Base-by-base conservation (phyloP, 2,329 filamentous ascomycete species). In the Aspergillus fijiensis region DNA sequence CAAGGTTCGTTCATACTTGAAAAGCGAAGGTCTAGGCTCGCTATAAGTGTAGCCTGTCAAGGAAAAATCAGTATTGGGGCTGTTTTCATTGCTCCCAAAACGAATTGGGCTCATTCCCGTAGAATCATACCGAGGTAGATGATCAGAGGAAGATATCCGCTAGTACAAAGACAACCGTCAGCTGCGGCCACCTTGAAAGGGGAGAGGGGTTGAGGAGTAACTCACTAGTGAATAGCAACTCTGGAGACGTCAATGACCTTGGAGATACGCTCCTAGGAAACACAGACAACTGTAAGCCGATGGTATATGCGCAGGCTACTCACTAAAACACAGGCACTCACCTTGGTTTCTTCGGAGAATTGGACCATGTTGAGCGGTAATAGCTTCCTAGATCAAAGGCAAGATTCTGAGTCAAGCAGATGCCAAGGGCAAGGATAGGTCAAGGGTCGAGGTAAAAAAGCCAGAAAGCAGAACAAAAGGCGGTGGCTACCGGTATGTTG, bases 261-360 rank as follows among this genome's bases (percentile, higher is more conserved):
- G 74, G 91, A 89, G 80, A 99, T 96, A 84, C 95, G 92, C 89
- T 99, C 95, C 94, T 97, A 71, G 11, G n/a, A 25, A 27, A 39
- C 14, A 35, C 35, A 47, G 54, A 56, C 39, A 55, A 10, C 29
- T 7, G 51, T 69, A 54, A 69, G 65, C 51, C 5, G 7, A 9
- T 29, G 7, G 33, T 50, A 51, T 23, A 33, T 47, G 48, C 19
- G 29, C 45, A 51, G 21, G n/a, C 39, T 31, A 55, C 39, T 19
- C 39, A n/a, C 27, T 27, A 33, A 4, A 45, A 42, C 6, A 11
- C 29, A 19, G 21, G 39, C 57, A 48, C 72, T 51, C 65, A 96
- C 94, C 89, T 98, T 98, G 74, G 93, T 92, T 83, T 99, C 95
- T 81, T 99, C 95, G 55, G 95, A 98, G 68, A 98, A 88, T 69